phyloP scores from a whole-genome alignment of 306 rosid species.

The Citrullus amarus region DNA sequence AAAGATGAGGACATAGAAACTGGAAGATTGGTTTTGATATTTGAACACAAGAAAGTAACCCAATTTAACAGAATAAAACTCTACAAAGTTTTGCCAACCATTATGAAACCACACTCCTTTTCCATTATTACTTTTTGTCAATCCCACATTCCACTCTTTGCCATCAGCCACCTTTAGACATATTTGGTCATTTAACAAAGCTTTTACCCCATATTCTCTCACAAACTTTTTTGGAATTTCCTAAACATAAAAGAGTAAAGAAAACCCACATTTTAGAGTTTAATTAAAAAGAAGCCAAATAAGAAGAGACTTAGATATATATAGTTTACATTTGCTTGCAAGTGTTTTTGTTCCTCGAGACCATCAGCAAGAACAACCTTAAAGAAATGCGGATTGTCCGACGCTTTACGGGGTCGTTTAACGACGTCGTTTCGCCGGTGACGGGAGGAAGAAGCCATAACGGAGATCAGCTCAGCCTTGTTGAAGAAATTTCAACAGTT shows the following conservation, averaged over 20 bases:
- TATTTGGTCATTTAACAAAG: background rate
- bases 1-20: conserved; percentile 1
- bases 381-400: background rate
- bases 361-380: background rate
- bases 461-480: background rate
- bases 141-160: background rate
- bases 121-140: background rate
- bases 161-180: background rate
- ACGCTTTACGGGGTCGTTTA: background rate
- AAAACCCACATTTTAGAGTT: too few species aligned
- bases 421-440: too few species aligned
- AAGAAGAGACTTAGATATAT: too few species aligned
- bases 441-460: background rate
- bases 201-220: background rate
- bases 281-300: too few species aligned
- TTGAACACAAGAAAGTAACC: background rate
- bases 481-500: too few species aligned
- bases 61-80: background rate
- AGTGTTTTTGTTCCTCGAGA: background rate
- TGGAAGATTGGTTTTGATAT: background rate
- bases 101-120: background rate
- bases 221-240: background rate
- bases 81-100: conserved; percentile 9
- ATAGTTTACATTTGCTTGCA: too few species aligned
- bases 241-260: too few species aligned